Evolutionary conservation across 306 rosid genomes (phyloP).

Genomic region (Neltuma alba): DNA sequence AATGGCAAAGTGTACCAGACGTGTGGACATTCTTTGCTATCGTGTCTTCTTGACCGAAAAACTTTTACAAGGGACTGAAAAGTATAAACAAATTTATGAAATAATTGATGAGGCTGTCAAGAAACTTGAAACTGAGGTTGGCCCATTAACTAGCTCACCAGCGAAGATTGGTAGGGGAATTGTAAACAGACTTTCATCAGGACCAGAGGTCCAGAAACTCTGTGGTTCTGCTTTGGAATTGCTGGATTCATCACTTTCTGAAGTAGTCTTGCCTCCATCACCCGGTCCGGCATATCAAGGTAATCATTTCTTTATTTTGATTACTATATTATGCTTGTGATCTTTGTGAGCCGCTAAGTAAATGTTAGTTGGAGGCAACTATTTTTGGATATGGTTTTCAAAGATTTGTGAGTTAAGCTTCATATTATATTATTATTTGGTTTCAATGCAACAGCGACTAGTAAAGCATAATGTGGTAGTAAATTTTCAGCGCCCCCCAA

Average conservation of each 20-base stretch:
- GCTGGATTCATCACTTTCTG: slow-evolving; percentile 61
- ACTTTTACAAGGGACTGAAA: slow-evolving; percentile 76
- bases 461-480: neutral
- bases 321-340: neutral
- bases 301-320: slow-evolving; percentile 21
- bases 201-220: slow-evolving; percentile 91
- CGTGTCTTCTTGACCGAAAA: slow-evolving; percentile 89
- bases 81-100: slow-evolving; percentile 57
- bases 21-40: slow-evolving; percentile 88
- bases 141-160: slow-evolving; percentile 74
- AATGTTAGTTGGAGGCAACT: neutral
- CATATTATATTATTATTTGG: neutral
- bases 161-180: slow-evolving; percentile 94
- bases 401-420: neutral
- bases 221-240: slow-evolving; percentile 79
- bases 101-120: slow-evolving; percentile 71
- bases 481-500: neutral
- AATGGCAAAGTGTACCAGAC: slow-evolving; percentile 84
- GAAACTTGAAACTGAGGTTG: slow-evolving; percentile 92
- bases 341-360: neutral
- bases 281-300: slow-evolving; percentile 56
- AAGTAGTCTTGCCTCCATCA: slow-evolving; percentile 34
- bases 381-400: neutral
- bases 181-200: slow-evolving; percentile 97
- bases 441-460: slow-evolving; percentile 4